Conservation (phyloP, 176 grass and related monocot genomes). For the Ensete glaucum region DNA sequence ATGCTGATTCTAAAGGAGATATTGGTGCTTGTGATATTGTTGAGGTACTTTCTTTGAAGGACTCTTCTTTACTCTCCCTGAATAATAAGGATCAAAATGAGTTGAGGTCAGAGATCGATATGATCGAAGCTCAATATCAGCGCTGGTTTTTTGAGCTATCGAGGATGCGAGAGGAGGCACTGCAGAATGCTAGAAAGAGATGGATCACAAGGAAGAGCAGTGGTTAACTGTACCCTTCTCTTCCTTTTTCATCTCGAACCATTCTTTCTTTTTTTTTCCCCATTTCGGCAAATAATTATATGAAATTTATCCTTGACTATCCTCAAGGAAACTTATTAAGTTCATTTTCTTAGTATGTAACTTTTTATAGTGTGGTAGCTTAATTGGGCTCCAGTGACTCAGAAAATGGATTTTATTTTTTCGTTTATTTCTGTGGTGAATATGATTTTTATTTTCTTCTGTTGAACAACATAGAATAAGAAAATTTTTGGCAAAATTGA, state of each 20-base stretch:
- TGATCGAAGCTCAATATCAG: slow-evolving; percentile 57
- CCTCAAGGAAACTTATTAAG: no score
- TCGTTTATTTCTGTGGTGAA: no score
- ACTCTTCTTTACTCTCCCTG: slow-evolving; percentile 22
- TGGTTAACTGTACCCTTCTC: slow-evolving; percentile 6
- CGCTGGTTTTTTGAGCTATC: slow-evolving; percentile 54
- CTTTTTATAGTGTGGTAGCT: no score
- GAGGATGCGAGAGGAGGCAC: slow-evolving; percentile 44
- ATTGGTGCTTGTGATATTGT: slow-evolving; percentile 7
- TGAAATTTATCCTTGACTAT: no score
- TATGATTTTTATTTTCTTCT: no score
- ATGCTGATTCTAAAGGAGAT: slow-evolving; percentile 33
- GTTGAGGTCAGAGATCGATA: slow-evolving; percentile 44
- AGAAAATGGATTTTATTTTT: no score
- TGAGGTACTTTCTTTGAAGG: slow-evolving; percentile 10
- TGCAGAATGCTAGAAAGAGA: slow-evolving; percentile 44
- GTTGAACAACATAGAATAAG: no score
- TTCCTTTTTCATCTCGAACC: not conserved
- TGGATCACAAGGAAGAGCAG: slow-evolving; percentile 31
- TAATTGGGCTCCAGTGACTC: no score
- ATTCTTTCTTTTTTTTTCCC: no score
- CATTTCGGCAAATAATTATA: no score
- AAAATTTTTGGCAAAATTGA: no score
- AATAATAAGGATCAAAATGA: slow-evolving; percentile 31
- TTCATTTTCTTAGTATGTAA: no score